phyloP scores from a whole-genome alignment of 2,329 filamentous ascomycete species.

The Phialophora expanda region DNA sequence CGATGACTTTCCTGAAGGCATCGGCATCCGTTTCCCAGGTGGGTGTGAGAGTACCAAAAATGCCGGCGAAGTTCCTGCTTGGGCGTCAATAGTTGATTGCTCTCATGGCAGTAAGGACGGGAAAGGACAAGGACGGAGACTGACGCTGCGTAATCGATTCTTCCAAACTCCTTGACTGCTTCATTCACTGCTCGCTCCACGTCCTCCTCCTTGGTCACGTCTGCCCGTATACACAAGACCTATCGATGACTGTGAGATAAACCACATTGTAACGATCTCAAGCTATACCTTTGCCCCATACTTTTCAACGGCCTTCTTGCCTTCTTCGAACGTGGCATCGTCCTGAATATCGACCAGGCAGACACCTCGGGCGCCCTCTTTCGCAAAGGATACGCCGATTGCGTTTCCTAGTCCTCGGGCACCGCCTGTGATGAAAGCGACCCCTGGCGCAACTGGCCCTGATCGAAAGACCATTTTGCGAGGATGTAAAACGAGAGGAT shows the following conservation, averaged over 20 bases:
- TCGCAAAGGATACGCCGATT: conserved; percentile 44
- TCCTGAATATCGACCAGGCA: conserved; percentile 41
- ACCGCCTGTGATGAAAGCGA: conserved; percentile 48
- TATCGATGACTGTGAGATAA: not conserved
- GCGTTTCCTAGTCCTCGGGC: conserved; percentile 46
- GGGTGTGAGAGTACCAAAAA: conserved; percentile 48
- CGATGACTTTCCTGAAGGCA: conserved; percentile 91
- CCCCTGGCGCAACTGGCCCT: conserved; percentile 28
- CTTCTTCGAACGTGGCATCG: conserved; percentile 26
- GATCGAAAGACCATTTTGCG: conserved; percentile 27
- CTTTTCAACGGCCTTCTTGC: conserved; percentile 28
- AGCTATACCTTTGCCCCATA: conserved; percentile 26
- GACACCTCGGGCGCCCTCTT: conserved; percentile 47
- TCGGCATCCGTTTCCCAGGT: conserved; percentile 58
- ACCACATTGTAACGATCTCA: not conserved
- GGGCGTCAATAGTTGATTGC: not conserved
- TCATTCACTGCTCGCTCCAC: conserved; percentile 30
- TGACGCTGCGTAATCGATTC: conserved; percentile 82
- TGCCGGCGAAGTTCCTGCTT: conserved; percentile 80
- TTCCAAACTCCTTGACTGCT: conserved; percentile 34
- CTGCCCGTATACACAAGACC: conserved; percentile 31
- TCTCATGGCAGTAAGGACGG: not conserved
- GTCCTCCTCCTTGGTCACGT: conserved; percentile 34
- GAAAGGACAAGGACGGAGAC: conserved; percentile 2
- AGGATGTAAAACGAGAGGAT: not conserved